Evolutionary conservation across 2,329 filamentous ascomycete species (phyloP), one percentile per base, ranked within the genome.

Genomic region (Myrmaecium sp.): DNA sequence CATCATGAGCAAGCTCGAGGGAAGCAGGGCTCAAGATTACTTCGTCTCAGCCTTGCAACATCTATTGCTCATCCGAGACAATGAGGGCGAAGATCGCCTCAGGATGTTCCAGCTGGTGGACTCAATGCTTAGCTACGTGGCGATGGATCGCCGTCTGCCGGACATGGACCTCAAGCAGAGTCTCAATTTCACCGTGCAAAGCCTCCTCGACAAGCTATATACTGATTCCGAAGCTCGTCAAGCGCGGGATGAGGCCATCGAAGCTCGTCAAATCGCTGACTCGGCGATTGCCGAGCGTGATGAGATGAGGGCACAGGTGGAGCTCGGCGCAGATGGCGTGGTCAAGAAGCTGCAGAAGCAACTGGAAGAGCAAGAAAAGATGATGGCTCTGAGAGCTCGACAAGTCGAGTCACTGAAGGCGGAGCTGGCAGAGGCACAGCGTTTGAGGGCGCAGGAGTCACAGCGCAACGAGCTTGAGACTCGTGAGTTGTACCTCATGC

Each of bases 91-190:
- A 47, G 89, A 98, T 52, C 73, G 83, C 9, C 57, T 94, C 34
- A 74, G 82, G 25, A 89, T 94, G 76, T 98, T 95, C 56, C 89
- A 95, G 58, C 69, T 98, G 15, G 84, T 95, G 15, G 89, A 98
- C 54, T 76, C 81, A n/a, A 95, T 95, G 83, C 71, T 98, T 37
- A 93, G 83, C 53, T 95, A 95, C 52, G 86, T 98, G 35, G 86
- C 86, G 41, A 98, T 98, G 86, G 89, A 98, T 52, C 71, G 89
- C 45, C 69, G 89, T 36, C 55, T 95, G 36, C 89, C 89, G 20
- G 86, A 98, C 52, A 86, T 95, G 73, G 89, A 98, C 50, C 68
- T 98, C 32, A 94, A 94, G 59, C 86, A 95, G 52, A 92, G 83
- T 46, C 68, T 98, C 37, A 94, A 92, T 51, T 95, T 95, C 44